Conservation (phyloP, 2,329 filamentous ascomycete species). For the Clathrospora elynae region DNA sequence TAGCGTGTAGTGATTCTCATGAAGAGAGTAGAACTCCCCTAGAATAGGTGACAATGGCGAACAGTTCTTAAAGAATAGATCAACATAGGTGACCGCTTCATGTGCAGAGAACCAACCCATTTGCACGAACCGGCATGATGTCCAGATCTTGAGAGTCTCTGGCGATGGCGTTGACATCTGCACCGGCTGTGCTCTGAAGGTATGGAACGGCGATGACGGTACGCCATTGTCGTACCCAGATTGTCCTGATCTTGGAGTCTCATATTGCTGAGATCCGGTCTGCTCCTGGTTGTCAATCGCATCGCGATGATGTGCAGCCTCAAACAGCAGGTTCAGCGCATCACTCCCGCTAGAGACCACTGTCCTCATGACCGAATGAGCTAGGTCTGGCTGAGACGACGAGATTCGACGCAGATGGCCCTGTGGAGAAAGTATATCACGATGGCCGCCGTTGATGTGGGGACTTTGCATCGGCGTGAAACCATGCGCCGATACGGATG, state of each 20-base stretch:
- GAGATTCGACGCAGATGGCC: constrained; percentile 40
- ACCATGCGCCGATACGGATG: constrained; percentile 34
- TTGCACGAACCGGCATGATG: constrained; percentile 58
- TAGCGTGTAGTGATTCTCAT: constrained; percentile 55
- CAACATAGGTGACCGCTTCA: constrained; percentile 60
- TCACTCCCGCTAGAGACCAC: constrained; percentile 61
- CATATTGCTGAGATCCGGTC: constrained; percentile 47
- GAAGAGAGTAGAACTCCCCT: constrained; percentile 56
- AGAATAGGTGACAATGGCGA: constrained; percentile 58
- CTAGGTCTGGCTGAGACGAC: constrained; percentile 43
- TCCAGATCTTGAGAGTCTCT: constrained; percentile 55
- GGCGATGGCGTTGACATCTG: constrained; percentile 47
- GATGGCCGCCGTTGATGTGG: constrained; percentile 28
- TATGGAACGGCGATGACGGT: constrained; percentile 38
- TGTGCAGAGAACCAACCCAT: constrained; percentile 62
- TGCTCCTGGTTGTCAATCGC: constrained; percentile 43
- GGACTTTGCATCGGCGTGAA: constrained; percentile 35
- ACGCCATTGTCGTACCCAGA: constrained; percentile 29
- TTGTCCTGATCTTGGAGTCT: constrained; percentile 41
- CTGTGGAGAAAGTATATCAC: constrained; percentile 39
- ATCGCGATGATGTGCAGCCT: constrained; percentile 53
- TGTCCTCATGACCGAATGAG: constrained; percentile 53
- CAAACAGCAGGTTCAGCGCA: constrained; percentile 59
- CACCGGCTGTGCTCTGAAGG: constrained; percentile 44
- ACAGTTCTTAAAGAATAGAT: constrained; percentile 59